These are phyloP conservation scores for Geranomyces michiganensis DNA, from an alignment of 192 early-diverging fungal species.

Conservation along the genomic window DNA sequence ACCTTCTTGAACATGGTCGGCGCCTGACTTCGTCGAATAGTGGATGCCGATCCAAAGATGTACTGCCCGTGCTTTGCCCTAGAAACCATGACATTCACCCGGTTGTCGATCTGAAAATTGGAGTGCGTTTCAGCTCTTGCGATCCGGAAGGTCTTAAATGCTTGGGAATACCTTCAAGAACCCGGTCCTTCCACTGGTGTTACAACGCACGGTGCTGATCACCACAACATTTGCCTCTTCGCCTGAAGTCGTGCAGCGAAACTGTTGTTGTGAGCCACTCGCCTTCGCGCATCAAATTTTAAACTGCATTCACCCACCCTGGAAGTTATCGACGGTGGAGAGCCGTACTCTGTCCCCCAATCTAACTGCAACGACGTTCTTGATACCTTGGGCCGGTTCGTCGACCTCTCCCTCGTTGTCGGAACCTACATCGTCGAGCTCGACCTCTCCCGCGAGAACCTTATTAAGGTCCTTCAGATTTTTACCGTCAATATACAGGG, in stretches of 20 bases:
- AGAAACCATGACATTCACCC: conserved; percentile 60
- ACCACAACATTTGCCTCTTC: conserved; percentile 48
- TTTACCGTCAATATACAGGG: conserved; percentile 5
- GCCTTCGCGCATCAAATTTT: too few relatives aligned
- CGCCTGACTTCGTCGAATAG: not conserved
- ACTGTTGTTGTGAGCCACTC: too few relatives aligned
- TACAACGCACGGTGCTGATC: conserved; percentile 40
- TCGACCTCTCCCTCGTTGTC: not conserved
- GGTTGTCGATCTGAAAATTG: conserved; percentile 38
- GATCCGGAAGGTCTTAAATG: not conserved
- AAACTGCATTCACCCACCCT: conserved; percentile 12
- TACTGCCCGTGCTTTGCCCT: conserved; percentile 65
- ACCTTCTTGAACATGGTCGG: not conserved
- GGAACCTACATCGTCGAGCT: not conserved
- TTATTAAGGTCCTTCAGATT: conserved; percentile 17
- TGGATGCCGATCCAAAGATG: conserved; percentile 51
- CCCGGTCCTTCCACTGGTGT: conserved; percentile 40
- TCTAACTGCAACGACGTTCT: not conserved
- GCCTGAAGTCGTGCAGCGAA: conserved; percentile 11
- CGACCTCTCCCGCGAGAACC: not conserved
- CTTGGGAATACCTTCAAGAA: conserved; percentile 50
- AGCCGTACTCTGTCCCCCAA: conserved; percentile 26
- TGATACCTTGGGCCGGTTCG: not conserved
- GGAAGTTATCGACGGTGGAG: conserved; percentile 50
- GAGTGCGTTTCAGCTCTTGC: not conserved